These are phyloP conservation scores for Meyerozyma guilliermondii DNA, from an alignment of 1,139 yeast genomes.

Conservation along the genomic window DNA sequence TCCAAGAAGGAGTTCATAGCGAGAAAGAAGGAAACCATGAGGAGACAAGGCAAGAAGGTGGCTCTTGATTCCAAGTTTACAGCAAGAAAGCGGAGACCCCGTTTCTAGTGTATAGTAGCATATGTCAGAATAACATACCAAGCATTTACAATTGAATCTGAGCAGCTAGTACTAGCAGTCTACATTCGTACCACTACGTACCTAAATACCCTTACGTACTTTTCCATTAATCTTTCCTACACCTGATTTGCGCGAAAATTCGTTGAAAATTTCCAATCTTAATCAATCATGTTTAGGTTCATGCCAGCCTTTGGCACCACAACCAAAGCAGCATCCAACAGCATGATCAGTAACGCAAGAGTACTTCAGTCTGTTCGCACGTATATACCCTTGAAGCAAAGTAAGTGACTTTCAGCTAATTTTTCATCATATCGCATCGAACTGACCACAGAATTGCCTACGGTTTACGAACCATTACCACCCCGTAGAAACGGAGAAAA, in stretches of 20 bases:
- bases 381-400: conserved; percentile 16
- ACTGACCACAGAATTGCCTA: conserved; percentile 14
- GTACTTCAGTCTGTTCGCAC: conserved; percentile 14
- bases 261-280: neutral
- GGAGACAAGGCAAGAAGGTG: conserved; percentile 83
- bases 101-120: conserved; percentile 43
- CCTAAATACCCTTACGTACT: no score
- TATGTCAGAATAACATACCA: neutral
- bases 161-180: no score
- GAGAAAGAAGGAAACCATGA: conserved; percentile 92
- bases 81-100: conserved; percentile 86
- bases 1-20: conserved; percentile 74
- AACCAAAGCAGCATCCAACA: neutral
- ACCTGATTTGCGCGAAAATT: neutral
- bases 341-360: neutral
- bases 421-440: neutral
- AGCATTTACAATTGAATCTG: no score
- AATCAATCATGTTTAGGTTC: neutral
- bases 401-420: conserved; percentile 12
- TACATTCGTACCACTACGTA: no score
- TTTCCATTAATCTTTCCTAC: no score
- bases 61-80: conserved; percentile 90
- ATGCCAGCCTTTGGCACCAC: neutral
- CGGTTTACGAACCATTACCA: conserved; percentile 52
- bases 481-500: conserved; percentile 45